Percentiles rank a stretch among this genome's conserved stretches.
phyloP scores from a whole-genome alignment of 495 filamentous ascomycete genomes.

The Xylaria nigripes region DNA sequence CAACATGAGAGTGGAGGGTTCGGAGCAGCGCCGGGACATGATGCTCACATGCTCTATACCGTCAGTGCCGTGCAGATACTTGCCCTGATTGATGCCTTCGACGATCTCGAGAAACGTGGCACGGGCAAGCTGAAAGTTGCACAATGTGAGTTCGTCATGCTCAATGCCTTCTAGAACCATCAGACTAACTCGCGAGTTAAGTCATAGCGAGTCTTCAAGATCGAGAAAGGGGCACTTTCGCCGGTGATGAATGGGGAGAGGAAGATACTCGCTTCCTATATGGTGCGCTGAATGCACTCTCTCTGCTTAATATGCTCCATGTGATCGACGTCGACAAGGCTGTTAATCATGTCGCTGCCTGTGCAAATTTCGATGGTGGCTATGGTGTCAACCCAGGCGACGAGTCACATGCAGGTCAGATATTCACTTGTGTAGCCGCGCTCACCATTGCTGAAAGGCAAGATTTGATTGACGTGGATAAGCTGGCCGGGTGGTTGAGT shows the following conservation, averaged over 20 bases:
- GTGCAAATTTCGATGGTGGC: slow-evolving; percentile 86
- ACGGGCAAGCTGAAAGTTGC: slow-evolving; percentile 65
- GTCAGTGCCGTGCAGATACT: slow-evolving; percentile 90
- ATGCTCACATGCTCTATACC: slow-evolving; percentile 92
- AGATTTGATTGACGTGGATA: slow-evolving; percentile 75
- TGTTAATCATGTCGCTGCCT: slow-evolving; percentile 66
- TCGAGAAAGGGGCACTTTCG: slow-evolving; percentile 70
- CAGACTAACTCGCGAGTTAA: slow-evolving; percentile 25
- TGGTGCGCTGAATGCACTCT: slow-evolving; percentile 77
- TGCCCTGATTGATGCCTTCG: slow-evolving; percentile 72
- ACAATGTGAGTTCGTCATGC: slow-evolving; percentile 48
- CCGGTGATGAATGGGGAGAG: slow-evolving; percentile 94
- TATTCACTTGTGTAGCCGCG: slow-evolving; percentile 90
- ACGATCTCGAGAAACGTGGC: slow-evolving; percentile 63
- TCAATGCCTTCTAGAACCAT: neutral
- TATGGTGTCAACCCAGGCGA: slow-evolving; percentile 84
- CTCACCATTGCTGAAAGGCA: slow-evolving; percentile 72
- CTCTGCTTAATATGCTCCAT: slow-evolving; percentile 61
- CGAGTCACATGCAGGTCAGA: slow-evolving; percentile 87
- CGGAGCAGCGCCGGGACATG: slow-evolving; percentile 86
- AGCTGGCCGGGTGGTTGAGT: slow-evolving; percentile 81
- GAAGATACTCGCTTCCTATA: slow-evolving; percentile 91
- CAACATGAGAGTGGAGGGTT: slow-evolving; percentile 84
- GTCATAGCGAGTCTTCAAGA: slow-evolving; percentile 80
- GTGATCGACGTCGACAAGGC: slow-evolving; percentile 71